Base-by-base conservation (phyloP, 176 grass and related monocot genomes). In the Dendrocalamus sinicus region DNA sequence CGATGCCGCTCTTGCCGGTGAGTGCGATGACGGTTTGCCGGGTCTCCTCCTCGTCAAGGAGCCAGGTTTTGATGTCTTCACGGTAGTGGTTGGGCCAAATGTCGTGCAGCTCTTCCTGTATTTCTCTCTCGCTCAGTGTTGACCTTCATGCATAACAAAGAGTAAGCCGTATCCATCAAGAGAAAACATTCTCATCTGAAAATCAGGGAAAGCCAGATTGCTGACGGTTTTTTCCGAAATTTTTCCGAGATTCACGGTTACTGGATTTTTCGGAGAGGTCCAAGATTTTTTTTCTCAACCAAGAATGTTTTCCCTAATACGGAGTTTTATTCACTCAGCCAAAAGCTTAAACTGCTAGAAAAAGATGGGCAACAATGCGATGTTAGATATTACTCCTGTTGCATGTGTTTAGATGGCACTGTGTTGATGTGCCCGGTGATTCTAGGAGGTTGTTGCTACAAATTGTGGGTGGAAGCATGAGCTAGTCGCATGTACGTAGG, bases 1-100 rank as follows among this genome's bases (percentile, higher is more conserved):
- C 76, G 40, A 63, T 63, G 40, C 76, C 76, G 39, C 76, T 64
- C 40, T 78, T 78, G 19, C 76, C 76, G 9, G 76, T 78, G 40
- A 78, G 35, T 7, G 13, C n/a, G 74, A 76, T 59, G 9, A 76
- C 32, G 28, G 52, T 76, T 41, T 8, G 52, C 7, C 16, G 4
- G 4, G 35, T 45, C 4, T 6, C 30, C 15, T 11, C 10, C 0
- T 57, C 3, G 15, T 12, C 52, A 9, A 19, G 28, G 52, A 76
- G 3, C 52, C 16, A 40, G 0, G 2, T 23, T 9, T 39, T 0
- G 28, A 76, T n/a, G 9, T 57, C 32, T 1, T 8, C 1, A 11
- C 5, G 23, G 51, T 20, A 41, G 32, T 35, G 0, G 2, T n/a
- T 0, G 5, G 23, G 23, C 23, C 60, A 62, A 28, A 40, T 76